Conservation (phyloP, 2,329 filamentous ascomycete genomes). For the Neopestalotiopsis clavispora region DNA sequence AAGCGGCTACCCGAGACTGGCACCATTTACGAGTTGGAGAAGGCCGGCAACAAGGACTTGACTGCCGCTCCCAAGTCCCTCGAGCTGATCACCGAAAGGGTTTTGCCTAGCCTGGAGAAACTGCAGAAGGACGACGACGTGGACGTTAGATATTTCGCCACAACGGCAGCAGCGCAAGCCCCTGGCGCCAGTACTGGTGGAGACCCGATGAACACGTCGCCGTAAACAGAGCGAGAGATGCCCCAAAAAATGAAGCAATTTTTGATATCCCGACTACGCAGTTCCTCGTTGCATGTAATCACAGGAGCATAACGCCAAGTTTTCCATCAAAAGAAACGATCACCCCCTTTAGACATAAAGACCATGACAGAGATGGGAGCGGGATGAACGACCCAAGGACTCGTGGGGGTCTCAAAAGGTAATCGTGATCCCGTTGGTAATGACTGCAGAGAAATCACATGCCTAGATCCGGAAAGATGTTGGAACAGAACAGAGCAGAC, state of each 20-base stretch:
- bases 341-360: background rate
- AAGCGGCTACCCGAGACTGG: slow-evolving; percentile 88
- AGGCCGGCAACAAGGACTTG: slow-evolving; percentile 64
- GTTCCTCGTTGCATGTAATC: slow-evolving; percentile 8
- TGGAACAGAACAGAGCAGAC: background rate
- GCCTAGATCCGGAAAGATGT: background rate
- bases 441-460: slow-evolving; percentile 12
- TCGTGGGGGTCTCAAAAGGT: background rate
- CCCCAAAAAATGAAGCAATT: slow-evolving; percentile 27
- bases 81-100: slow-evolving; percentile 82
- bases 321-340: slow-evolving; percentile 10
- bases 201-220: slow-evolving; percentile 69
- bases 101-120: slow-evolving; percentile 91
- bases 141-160: slow-evolving; percentile 97
- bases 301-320: slow-evolving; percentile 10
- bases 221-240: slow-evolving; percentile 51
- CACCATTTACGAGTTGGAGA: slow-evolving; percentile 84
- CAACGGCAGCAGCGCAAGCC: slow-evolving; percentile 75
- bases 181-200: slow-evolving; percentile 49
- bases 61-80: slow-evolving; percentile 73
- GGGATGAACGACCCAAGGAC: background rate
- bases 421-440: slow-evolving; percentile 3
- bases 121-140: slow-evolving; percentile 97
- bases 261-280: slow-evolving; percentile 14
- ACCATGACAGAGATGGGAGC: background rate